Base-by-base conservation (phyloP, 129 eudicot species). In the Smallanthus sonchifolius region DNA sequence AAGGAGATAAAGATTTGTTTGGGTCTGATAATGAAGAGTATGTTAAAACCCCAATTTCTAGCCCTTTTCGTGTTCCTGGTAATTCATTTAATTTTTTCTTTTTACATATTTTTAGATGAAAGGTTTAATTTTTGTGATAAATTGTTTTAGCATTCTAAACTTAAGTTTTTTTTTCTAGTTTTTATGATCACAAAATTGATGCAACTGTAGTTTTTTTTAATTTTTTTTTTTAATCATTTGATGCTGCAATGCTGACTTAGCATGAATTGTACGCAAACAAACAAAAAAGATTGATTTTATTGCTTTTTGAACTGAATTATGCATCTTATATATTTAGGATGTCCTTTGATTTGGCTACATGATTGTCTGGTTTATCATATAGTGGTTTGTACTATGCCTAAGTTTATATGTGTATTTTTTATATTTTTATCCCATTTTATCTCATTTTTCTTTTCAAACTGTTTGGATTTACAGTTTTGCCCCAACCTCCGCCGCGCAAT, bases 1-100 rank as follows among this genome's bases (percentile, higher is more conserved):
- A 79, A 64, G 83, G 72, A 16, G 83, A 74, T 54, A 90, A 86
- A 79, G 96, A 95, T 83, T 87, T 95, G 79, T 95, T 95, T 85
- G 99, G 95, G 39, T 82, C 96, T 79, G 97, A 95, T 80, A 95
- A 95, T 82, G 99, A 95, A 44, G 99, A 95, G 38, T 95, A 91
- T 67, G 78, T 67, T 51, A 88, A 85, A 56, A 95, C 97, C 54
- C 86, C 63, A 43, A 83, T 86, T 40, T 63, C 77, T 40, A 95
- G 99, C 77, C 90, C 86, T 36, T 84, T 75, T 72, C 87, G 96
- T 39, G 97, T 95, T n/a, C 99, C 99, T 76, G 99, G 99, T 91
- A 77, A 74, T 38, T 28, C 36, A 15, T 48, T 2, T 63, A 2
- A 0, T 16, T 52, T 10, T 61, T 3, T 45, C 4, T 15, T 61